These are phyloP conservation scores for Psophocarpus tetragonolobus DNA, from an alignment of 306 rosid genomes.

Conservation along the genomic window DNA sequence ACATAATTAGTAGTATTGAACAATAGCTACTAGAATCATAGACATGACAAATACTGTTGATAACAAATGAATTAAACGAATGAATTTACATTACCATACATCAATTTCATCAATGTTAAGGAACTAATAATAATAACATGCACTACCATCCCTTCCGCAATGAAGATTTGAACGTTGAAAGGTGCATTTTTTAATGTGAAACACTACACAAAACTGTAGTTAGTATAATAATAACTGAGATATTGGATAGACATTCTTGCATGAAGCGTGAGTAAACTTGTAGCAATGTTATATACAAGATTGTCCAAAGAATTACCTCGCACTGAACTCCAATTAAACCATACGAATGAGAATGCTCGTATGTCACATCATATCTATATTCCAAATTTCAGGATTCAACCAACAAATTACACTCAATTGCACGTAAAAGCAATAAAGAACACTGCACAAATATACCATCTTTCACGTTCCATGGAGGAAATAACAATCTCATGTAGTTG, in stretches of 20 bases:
- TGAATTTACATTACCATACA: background rate
- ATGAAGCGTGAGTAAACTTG: slow-evolving; percentile 38
- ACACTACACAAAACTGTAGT: background rate
- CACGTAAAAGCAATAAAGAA: slow-evolving; percentile 46
- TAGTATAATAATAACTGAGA: background rate
- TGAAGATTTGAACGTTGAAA: background rate
- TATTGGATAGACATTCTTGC: slow-evolving; percentile 29
- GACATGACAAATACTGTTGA: background rate
- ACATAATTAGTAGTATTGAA: background rate
- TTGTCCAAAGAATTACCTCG: slow-evolving; percentile 40
- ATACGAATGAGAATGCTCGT: slow-evolving; percentile 38
- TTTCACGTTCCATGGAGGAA: slow-evolving; percentile 39
- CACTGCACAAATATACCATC: slow-evolving; percentile 55
- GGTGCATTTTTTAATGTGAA: slow-evolving; percentile 17
- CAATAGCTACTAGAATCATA: background rate
- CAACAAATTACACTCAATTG: slow-evolving; percentile 53
- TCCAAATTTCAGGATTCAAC: slow-evolving; percentile 50
- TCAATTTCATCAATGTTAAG: background rate
- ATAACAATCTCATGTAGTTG: slow-evolving; percentile 23
- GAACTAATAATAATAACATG: background rate
- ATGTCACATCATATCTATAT: slow-evolving; percentile 37
- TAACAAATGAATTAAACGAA: background rate
- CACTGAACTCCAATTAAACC: slow-evolving; percentile 37
- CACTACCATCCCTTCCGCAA: slow-evolving; percentile 5
- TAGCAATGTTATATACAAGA: slow-evolving; percentile 58